Percentiles rank a stretch among this genome's conserved stretches.
Conservation (phyloP, 1,139 yeast species). For the Sugiyamaella xylanicola region DNA sequence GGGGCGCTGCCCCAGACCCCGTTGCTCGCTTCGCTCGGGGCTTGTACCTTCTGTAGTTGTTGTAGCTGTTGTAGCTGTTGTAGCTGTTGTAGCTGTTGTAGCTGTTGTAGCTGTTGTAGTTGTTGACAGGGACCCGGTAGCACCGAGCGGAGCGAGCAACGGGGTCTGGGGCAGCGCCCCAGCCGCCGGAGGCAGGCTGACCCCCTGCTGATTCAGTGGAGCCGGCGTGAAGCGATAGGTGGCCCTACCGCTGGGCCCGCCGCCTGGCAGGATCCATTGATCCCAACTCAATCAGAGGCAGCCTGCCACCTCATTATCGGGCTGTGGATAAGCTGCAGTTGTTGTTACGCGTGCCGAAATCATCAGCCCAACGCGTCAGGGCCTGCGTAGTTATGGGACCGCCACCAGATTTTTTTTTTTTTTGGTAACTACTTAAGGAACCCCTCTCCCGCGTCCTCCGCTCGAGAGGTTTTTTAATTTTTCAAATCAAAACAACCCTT, state of each 20-base stretch:
- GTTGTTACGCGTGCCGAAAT: conserved; percentile 17
- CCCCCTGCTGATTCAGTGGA: not conserved
- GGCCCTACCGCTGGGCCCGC: too few species aligned
- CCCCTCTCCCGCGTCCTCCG: conserved; percentile 21
- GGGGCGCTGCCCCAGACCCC: too few species aligned
- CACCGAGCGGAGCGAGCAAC: too few species aligned
- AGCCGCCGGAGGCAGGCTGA: not conserved
- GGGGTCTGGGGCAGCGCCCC: conserved; percentile 2
- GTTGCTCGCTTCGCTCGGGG: too few species aligned
- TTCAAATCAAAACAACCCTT: conserved; percentile 2
- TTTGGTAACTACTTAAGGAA: conserved; percentile 22
- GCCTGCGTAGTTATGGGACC: conserved; percentile 22
- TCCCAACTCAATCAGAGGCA: not conserved
- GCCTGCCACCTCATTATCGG: conserved; percentile 11
- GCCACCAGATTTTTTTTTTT: conserved; percentile 20
- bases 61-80: too few species aligned
- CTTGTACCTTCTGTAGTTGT: too few species aligned
- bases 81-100: too few species aligned
- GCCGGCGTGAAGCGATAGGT: too few species aligned
- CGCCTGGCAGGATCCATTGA: too few species aligned
- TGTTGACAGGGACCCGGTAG: too few species aligned
- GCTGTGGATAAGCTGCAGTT: not conserved
- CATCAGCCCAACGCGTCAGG: conserved; percentile 17
- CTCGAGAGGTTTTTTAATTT: conserved; percentile 16
- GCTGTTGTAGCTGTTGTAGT: too few species aligned